Base-by-base conservation (phyloP, 768 basidiomycete genomes). In the Lactarius vividus region DNA sequence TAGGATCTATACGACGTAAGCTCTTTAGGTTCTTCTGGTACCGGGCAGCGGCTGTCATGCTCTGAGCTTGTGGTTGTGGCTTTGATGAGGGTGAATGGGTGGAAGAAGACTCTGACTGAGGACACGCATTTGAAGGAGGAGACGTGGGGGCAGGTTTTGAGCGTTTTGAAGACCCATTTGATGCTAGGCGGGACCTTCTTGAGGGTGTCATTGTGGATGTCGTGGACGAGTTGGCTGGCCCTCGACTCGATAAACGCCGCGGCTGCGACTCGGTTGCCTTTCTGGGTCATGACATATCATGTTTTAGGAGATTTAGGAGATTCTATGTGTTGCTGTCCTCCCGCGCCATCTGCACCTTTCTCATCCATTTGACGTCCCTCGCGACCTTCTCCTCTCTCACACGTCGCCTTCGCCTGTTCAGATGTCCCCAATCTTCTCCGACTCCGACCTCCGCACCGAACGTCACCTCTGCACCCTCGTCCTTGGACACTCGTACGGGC, bases 21-120 rank as follows among this genome's bases (percentile, higher is more conserved):
- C 91, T 89, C 72, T 86, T 91, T 78, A 94, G 84, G 78, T 94
- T 94, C 75, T 85, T 84, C 70, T 84, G 77, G 75, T 93, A 92
- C 74, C 88, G 77, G 35, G 85, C 83, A 9, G 83, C 81, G 15
- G 86, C 81, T 4, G 88, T 83, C 86, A 89, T 84, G 63, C 29
- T 33, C 9, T 58, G 62, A 26, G 31, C 20, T 26, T 49, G 40
- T 13, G 26, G 16, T 20, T 64, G 65, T 42, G 63, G 39, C 16
- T 67, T 54, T 49, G 62, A 26, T 28, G 29, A 35, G 31, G 57
- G 31, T 4, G 57, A 53, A n/a, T 46, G 58, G 26, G 18, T 60
- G 11, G 63, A 57, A 26, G 61, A 44, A 40, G 62, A 35, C 4
- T 68, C 66, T 40, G 65, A 20, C n/a, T 60, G 59, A 18, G 56